Conservation (phyloP, 2,329 filamentous ascomycete species). For the Decorospora gaudefroyi region DNA sequence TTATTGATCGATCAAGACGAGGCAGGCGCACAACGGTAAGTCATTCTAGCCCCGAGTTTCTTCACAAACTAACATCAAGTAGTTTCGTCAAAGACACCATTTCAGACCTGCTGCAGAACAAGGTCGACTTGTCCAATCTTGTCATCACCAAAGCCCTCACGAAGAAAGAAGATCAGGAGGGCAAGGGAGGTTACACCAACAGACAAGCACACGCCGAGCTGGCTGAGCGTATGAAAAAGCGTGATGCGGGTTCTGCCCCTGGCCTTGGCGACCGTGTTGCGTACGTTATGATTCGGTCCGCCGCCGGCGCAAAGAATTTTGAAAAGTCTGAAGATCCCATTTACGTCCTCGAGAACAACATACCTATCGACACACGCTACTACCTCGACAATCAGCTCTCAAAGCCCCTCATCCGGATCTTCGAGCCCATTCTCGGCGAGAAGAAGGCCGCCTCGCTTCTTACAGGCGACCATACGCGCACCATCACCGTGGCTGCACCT, state of each 20-base stretch:
- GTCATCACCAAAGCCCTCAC: slow-evolving; percentile 97
- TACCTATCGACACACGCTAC: slow-evolving; percentile 97
- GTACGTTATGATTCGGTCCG: slow-evolving; percentile 95
- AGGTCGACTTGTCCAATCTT: slow-evolving; percentile 97
- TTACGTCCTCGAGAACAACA: slow-evolving; percentile 94
- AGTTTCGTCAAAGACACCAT: slow-evolving; percentile 98
- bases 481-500: slow-evolving; percentile 89
- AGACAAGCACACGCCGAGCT: slow-evolving; percentile 98
- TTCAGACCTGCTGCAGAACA: slow-evolving; percentile 93
- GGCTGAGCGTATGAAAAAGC: slow-evolving; percentile 94
- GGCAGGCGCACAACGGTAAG: slow-evolving; percentile 89
- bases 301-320: slow-evolving; percentile 89
- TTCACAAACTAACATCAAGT: slow-evolving; percentile 46
- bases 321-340: slow-evolving; percentile 97
- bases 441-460: slow-evolving; percentile 85
- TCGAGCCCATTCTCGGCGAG: slow-evolving; percentile 95
- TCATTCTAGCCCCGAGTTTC: slow-evolving; percentile 25
- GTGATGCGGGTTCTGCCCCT: slow-evolving; percentile 91
- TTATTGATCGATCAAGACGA: slow-evolving; percentile 93
- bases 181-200: slow-evolving; percentile 66
- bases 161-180: slow-evolving; percentile 58
- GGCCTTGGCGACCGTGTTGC: slow-evolving; percentile 93
- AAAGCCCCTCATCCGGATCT: slow-evolving; percentile 91
- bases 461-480: slow-evolving; percentile 91
- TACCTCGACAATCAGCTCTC: slow-evolving; percentile 98